Percentiles rank a stretch among this genome's conserved stretches.
phyloP scores from a whole-genome alignment of 1,139 yeast species.

The Blastobotrys malaysiensis region DNA sequence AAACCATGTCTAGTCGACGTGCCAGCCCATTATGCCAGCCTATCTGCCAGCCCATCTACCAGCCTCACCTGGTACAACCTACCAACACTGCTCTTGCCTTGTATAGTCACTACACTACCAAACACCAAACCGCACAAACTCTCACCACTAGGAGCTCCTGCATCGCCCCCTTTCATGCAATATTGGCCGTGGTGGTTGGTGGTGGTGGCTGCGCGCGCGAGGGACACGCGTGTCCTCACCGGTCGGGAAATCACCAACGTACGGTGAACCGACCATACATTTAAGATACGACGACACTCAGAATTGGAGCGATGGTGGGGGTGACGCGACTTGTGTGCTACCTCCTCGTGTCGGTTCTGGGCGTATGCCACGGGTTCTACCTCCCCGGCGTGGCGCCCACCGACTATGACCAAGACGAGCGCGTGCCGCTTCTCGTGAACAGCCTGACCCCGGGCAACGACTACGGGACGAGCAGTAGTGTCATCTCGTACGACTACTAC shows the following conservation, averaged over 20 bases:
- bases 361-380: constrained; percentile 53
- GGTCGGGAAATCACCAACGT: neutral
- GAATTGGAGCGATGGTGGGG: neutral
- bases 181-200: no score
- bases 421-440: constrained; percentile 75
- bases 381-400: constrained; percentile 96
- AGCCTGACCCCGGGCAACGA: constrained; percentile 68
- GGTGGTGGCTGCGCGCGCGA: neutral
- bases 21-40: no score
- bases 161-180: no score
- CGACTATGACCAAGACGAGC: constrained; percentile 66
- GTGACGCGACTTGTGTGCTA: neutral
- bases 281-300: neutral
- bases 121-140: no score
- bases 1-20: no score
- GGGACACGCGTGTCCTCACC: neutral
- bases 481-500: constrained; percentile 59
- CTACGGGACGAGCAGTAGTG: constrained; percentile 29
- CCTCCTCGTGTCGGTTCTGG: neutral
- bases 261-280: neutral
- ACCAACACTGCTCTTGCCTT: no score
- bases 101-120: no score
- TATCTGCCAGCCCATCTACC: no score
- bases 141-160: no score
- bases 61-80: no score